Evolutionary conservation across 2,329 filamentous ascomycete genomes (phyloP).

Genomic region (Rhexocercosporidium sp.): DNA sequence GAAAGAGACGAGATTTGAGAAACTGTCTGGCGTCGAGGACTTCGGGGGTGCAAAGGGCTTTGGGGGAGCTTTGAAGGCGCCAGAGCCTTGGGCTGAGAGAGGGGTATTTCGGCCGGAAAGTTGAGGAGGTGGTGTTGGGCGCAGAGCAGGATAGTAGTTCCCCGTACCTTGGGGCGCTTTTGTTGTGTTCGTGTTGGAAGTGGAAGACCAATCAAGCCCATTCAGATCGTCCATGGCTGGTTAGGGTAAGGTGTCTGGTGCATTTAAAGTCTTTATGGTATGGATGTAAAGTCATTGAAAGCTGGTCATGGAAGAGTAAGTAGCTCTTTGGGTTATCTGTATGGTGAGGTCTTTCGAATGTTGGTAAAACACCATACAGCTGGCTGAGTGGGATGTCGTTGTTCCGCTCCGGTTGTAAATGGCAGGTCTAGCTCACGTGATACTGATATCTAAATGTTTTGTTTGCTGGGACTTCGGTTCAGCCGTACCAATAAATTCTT

Average conservation of each 20-base stretch:
- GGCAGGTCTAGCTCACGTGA: neutral
- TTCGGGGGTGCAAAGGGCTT: conserved; percentile 48
- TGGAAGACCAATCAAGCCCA: conserved; percentile 62
- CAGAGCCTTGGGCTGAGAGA: conserved; percentile 48
- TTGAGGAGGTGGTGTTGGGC: conserved; percentile 53
- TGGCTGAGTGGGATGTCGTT: neutral
- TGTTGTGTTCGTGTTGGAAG: conserved; percentile 42
- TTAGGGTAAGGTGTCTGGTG: conserved; percentile 6
- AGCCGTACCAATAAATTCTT: too few species aligned
- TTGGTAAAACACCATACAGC: neutral
- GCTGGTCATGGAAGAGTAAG: neutral
- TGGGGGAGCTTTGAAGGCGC: conserved; percentile 40
- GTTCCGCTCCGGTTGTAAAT: neutral
- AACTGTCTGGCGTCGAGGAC: conserved; percentile 66
- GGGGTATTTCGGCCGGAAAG: conserved; percentile 62
- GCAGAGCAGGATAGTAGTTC: conserved; percentile 56
- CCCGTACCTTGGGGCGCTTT: conserved; percentile 51
- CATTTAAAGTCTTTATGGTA: conserved; percentile 21
- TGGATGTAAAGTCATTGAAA: conserved; percentile 27
- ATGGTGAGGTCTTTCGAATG: neutral
- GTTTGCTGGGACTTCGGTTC: neutral
- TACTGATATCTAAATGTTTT: neutral
- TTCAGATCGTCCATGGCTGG: conserved; percentile 65
- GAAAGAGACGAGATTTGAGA: conserved; percentile 75
- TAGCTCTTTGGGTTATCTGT: neutral